These are phyloP conservation scores for Carex arenaria DNA, from an alignment of 202 grass and related monocot genomes.

Conservation along the genomic window DNA sequence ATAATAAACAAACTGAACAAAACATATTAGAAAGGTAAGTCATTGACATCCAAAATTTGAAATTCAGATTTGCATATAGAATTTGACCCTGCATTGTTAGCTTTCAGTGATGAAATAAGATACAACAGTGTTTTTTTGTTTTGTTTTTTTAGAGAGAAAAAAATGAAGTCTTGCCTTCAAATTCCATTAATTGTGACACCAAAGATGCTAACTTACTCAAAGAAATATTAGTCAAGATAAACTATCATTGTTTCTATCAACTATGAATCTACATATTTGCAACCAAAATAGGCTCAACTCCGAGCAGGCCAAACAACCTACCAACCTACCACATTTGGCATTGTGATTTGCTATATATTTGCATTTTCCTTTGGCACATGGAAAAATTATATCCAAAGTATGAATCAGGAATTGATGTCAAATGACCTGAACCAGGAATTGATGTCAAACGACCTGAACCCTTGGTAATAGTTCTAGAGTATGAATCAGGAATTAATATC, in stretches of 20 bases:
- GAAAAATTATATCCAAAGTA: background rate
- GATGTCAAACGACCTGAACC: constrained; percentile 46
- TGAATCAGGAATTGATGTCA: constrained; percentile 8
- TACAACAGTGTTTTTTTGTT: background rate
- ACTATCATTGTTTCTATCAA: background rate
- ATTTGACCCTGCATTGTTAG: background rate
- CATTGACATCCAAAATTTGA: background rate
- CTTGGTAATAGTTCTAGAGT: constrained; percentile 59
- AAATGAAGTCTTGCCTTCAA: no score
- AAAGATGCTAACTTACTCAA: background rate
- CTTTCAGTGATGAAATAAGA: background rate
- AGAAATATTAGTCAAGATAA: background rate
- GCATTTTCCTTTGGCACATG: background rate
- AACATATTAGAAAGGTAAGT: background rate
- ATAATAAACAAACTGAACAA: background rate
- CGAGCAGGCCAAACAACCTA: background rate
- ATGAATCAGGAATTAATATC: constrained; percentile 4
- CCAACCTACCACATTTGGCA: background rate
- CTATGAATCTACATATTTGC: background rate
- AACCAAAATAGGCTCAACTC: background rate
- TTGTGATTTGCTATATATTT: background rate
- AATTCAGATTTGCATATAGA: background rate
- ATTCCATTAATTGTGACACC: no score
- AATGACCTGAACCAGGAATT: constrained; percentile 50
- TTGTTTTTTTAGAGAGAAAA: no score